Evolutionary conservation across 169 alveolate genomes (phyloP), one percentile per base, ranked within the genome.

Genomic region (Cryptosporidium canis): DNA sequence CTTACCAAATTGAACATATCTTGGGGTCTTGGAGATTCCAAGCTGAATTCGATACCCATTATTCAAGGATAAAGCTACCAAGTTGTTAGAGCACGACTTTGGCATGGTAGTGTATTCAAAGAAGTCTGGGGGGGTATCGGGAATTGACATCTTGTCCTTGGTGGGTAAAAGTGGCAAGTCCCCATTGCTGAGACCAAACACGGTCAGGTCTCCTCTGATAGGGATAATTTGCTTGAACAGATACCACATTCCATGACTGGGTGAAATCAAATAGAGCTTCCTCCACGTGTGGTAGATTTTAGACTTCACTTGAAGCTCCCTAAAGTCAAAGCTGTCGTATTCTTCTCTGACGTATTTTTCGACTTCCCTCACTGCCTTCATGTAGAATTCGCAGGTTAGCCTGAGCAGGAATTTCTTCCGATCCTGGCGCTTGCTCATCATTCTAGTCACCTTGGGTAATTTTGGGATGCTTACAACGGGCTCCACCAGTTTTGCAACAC

Each of bases 161-260:
- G 18, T 35, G 9, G 87, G 87, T 14, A 77, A 43, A 14, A 77
- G 31, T 27, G 87, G 87, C 21, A 61, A 16, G 45, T 77, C 77
- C 18, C 87, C 87, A 77, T 77, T 77, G 6, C 77, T 61, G n/a
- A 77, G 63, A 41, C 63, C 63, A 77, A 58, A 77, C n/a, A 77
- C 72, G 0, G 70, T 58, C 53, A 77, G 29, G 29, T 77, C 87
- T 2, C 87, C 87, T 61, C 87, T 31, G n/a, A 77, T 27, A 2
- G 68, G 61, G 37, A 77, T 77, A 16, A 77, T 56, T 41, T 63
- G 68, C 33, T 58, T 55, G 39, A 77, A 77, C 31, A 77, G 11
- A 21, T 77, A 55, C 87, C 87, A 77, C 64, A 77, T 21, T 8
- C 77, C 66, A 18, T 77, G n/a, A 21, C 72, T 77, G 27, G 87